These are phyloP conservation scores for Penicillium angulare DNA, from an alignment of 495 filamentous ascomycete genomes.

Conservation along the genomic window DNA sequence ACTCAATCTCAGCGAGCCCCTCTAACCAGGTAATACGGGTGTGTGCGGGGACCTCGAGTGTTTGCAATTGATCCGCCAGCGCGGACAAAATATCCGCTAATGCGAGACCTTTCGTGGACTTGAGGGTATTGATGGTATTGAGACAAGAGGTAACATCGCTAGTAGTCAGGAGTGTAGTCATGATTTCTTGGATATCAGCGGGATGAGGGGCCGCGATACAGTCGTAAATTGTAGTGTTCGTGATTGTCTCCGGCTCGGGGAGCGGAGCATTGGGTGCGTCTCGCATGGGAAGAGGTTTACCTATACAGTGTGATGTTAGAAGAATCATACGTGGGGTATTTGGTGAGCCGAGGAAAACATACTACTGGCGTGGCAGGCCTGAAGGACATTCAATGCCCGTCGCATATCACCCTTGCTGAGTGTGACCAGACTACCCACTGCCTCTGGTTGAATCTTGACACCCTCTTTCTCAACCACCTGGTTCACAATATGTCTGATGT, in stretches of 20 bases:
- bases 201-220: conserved; percentile 97
- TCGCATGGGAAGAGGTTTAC: conserved; percentile 69
- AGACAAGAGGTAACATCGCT: conserved; percentile 85
- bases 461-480: conserved; percentile 85
- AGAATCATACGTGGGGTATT: no score
- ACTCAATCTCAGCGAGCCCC: conserved; percentile 89
- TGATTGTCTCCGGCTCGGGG: conserved; percentile 72
- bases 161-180: conserved; percentile 75
- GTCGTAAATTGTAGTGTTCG: conserved; percentile 89
- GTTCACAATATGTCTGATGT: conserved; percentile 82
- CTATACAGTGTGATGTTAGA: no score
- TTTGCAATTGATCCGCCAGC: conserved; percentile 74
- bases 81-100: conserved; percentile 90
- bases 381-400: conserved; percentile 88
- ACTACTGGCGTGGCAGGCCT: conserved; percentile 94
- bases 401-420: conserved; percentile 97
- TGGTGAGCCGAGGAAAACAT: conserved; percentile 32
- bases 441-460: conserved; percentile 77
- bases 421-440: conserved; percentile 74
- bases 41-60: conserved; percentile 81
- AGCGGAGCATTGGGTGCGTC: conserved; percentile 57
- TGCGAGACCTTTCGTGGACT: conserved; percentile 82
- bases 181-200: conserved; percentile 79
- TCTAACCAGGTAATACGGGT: conserved; percentile 90
- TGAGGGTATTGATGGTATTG: conserved; percentile 80